phyloP scores from a whole-genome alignment of 768 basidiomycete species.

The Obba rivulosa region DNA sequence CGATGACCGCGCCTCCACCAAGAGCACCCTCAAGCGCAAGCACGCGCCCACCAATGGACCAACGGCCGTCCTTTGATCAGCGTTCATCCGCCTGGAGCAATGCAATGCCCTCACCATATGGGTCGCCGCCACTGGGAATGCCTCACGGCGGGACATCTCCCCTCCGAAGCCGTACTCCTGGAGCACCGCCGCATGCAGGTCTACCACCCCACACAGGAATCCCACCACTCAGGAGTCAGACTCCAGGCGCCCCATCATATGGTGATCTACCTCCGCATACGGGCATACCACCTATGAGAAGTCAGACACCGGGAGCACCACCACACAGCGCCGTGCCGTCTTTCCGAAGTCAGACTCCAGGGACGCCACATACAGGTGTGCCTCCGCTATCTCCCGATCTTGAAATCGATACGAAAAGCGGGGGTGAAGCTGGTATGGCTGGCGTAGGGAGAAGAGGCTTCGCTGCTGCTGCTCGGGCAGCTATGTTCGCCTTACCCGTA shows the following conservation, averaged over 20 bases:
- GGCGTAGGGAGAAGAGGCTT: slow-evolving; percentile 87
- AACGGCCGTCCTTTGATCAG: background rate
- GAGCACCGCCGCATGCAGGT: too few relatives aligned
- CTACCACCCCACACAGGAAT: too few relatives aligned
- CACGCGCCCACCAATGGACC: slow-evolving; percentile 14
- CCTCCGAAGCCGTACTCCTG: background rate
- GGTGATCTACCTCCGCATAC: too few relatives aligned
- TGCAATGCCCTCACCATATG: background rate
- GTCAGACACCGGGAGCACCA: too few relatives aligned
- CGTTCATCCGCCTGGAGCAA: too few relatives aligned
- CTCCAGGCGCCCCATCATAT: too few relatives aligned
- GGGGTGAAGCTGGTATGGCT: slow-evolving; percentile 83
- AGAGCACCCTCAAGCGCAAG: slow-evolving; percentile 22
- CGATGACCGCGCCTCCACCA: slow-evolving; percentile 5
- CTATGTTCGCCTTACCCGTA: slow-evolving; percentile 34
- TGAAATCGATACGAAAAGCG: slow-evolving; percentile 61
- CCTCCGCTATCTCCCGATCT: slow-evolving; percentile 5
- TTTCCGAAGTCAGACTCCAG: background rate
- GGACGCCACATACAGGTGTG: background rate
- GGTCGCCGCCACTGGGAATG: slow-evolving; percentile 5
- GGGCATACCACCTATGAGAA: too few relatives aligned
- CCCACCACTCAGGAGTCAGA: too few relatives aligned
- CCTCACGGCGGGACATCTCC: background rate
- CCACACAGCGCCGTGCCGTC: too few relatives aligned
- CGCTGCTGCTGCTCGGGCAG: slow-evolving; percentile 64